These are phyloP conservation scores for Nephelium lappaceum DNA, from an alignment of 345 rosid species.

Conservation along the genomic window DNA sequence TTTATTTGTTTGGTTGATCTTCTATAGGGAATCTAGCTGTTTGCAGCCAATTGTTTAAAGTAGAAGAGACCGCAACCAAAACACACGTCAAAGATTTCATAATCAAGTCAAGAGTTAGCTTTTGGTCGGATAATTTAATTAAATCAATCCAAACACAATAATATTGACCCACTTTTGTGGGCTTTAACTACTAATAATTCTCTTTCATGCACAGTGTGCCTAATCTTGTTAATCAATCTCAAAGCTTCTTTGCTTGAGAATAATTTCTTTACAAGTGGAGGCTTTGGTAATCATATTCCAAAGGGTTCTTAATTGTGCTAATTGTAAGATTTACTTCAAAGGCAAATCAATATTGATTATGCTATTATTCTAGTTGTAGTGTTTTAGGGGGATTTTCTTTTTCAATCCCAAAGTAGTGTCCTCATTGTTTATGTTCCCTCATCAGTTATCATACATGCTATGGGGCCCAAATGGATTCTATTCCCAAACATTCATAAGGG, in stretches of 20 bases:
- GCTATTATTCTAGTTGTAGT: background rate
- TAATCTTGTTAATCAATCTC: background rate
- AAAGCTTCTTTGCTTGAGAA: slow-evolving; percentile 1
- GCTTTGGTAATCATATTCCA: background rate
- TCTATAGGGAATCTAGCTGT: too few species aligned
- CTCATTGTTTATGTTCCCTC: slow-evolving; percentile 14
- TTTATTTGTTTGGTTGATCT: too few species aligned
- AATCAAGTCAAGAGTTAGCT: background rate
- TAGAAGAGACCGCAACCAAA: background rate
- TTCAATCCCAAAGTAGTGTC: slow-evolving; percentile 22
- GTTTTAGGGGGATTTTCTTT: background rate
- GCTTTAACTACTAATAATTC: background rate
- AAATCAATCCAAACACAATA: background rate
- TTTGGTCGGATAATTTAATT: background rate
- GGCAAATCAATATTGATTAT: slow-evolving; percentile 8
- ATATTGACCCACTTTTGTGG: background rate
- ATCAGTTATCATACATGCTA: background rate
- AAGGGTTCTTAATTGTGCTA: background rate
- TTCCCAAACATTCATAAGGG: background rate
- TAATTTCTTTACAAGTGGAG: background rate
- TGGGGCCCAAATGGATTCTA: background rate
- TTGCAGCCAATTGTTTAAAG: background rate
- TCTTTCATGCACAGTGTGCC: background rate
- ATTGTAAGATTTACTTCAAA: background rate
- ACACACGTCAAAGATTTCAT: too few species aligned